Percentiles rank a stretch among this genome's conserved stretches.
Conservation (phyloP, 148 eudicot genomes). For the Spergularia marina region DNA sequence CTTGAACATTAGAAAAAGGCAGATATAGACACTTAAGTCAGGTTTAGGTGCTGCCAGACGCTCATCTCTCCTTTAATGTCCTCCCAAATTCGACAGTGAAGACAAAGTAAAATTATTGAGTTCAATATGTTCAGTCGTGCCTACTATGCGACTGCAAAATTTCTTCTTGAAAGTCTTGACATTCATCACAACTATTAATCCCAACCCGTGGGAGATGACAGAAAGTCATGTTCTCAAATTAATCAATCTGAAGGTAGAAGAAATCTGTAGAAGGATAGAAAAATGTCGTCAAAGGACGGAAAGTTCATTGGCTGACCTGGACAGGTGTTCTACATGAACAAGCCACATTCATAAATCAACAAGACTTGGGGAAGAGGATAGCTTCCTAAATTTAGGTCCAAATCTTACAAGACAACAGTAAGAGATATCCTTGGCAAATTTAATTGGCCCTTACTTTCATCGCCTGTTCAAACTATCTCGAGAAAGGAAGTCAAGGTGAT, state of each 20-base stretch:
- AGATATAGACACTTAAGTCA: no score
- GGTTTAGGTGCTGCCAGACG: no score
- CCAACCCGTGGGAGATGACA: background rate
- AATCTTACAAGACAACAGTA: no score
- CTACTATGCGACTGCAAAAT: no score
- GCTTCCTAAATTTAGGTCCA: background rate
- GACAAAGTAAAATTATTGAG: no score
- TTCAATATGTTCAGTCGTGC: no score
- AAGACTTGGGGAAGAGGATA: background rate
- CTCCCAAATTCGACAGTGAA: no score
- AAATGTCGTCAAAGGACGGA: background rate
- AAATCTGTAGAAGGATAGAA: background rate
- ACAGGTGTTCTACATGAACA: background rate
- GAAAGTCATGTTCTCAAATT: background rate
- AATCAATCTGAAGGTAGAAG: background rate
- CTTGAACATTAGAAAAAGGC: no score
- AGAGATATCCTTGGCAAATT: background rate
- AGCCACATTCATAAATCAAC: background rate
- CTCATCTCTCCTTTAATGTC: no score
- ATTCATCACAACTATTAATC: background rate
- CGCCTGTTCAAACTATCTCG: no score
- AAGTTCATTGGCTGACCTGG: background rate
- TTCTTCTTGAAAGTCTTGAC: background rate
- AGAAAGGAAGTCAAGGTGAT: no score
- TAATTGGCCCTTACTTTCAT: no score